These are phyloP conservation scores for Limnanthes douglasii DNA, from an alignment of 345 rosid genomes.

Conservation along the genomic window DNA sequence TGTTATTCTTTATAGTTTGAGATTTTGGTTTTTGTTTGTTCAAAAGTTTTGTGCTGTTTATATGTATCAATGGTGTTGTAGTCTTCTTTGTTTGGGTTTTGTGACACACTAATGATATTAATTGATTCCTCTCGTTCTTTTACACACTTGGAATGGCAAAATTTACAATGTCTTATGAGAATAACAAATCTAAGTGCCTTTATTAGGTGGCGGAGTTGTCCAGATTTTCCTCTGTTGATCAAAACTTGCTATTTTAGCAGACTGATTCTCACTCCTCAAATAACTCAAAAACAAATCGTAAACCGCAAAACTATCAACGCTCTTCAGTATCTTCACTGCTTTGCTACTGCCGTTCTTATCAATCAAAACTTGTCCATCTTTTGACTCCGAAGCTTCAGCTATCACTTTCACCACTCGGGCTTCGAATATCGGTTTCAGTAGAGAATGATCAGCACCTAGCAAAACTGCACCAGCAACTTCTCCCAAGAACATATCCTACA, in stretches of 20 bases:
- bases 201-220: constrained; percentile 22
- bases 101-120: too few species aligned
- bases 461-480: constrained; percentile 69
- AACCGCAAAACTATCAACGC: constrained; percentile 21
- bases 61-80: neutral
- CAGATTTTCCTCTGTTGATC: constrained; percentile 52
- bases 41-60: neutral
- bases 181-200: neutral
- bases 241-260: constrained; percentile 64
- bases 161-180: too few species aligned
- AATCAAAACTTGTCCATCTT: constrained; percentile 33
- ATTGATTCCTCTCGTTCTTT: too few species aligned
- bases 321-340: constrained; percentile 26
- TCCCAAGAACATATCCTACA: constrained; percentile 68
- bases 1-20: too few species aligned
- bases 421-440: constrained; percentile 22
- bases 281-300: constrained; percentile 27
- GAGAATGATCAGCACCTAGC: constrained; percentile 23
- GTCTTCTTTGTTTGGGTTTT: too few species aligned
- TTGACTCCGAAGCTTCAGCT: constrained; percentile 37
- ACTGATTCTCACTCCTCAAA: constrained; percentile 34
- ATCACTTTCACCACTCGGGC: constrained; percentile 28
- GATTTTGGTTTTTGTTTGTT: too few species aligned
- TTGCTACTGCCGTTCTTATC: constrained; percentile 30
- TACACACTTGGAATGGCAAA: too few species aligned